A percentile compares a stretch with the other conserved stretches of the same genome.
Conservation (phyloP, 495 filamentous ascomycete species). For the Bryoglossum gracile region DNA sequence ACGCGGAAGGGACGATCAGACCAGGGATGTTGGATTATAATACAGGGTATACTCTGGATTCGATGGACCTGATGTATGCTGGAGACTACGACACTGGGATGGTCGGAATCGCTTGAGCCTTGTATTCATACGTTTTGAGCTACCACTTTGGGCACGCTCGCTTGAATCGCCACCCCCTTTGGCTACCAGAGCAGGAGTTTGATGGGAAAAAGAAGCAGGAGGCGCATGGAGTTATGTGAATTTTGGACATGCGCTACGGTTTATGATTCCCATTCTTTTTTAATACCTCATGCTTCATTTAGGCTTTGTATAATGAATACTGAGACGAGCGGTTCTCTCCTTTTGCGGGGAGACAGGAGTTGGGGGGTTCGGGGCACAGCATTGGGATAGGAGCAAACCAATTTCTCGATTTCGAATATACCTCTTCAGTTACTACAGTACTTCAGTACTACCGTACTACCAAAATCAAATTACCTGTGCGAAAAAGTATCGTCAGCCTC, state of each 20-base stretch:
- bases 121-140: not conserved
- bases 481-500: no score
- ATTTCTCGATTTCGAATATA: no score
- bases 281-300: no score
- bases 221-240: not conserved
- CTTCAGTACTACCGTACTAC: no score
- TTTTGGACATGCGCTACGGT: constrained; percentile 1
- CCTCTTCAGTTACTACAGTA: no score
- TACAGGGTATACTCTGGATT: constrained; percentile 12
- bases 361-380: no score
- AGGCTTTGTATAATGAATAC: no score
- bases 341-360: no score
- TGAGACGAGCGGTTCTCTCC: no score
- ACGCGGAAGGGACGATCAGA: constrained; percentile 18
- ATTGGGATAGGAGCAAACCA: no score
- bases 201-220: not conserved
- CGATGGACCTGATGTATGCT: constrained; percentile 17
- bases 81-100: constrained; percentile 13
- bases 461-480: no score
- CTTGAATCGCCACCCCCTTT: not conserved
- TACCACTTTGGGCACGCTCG: not conserved
- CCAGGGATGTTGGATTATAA: constrained; percentile 22
- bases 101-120: constrained; percentile 5
- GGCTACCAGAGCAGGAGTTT: not conserved
- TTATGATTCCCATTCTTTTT: constrained; percentile 11